Evolutionary conservation across 1,284 basidiomycete genomes (phyloP).

Genomic region (Butyriboletus appendiculatus): DNA sequence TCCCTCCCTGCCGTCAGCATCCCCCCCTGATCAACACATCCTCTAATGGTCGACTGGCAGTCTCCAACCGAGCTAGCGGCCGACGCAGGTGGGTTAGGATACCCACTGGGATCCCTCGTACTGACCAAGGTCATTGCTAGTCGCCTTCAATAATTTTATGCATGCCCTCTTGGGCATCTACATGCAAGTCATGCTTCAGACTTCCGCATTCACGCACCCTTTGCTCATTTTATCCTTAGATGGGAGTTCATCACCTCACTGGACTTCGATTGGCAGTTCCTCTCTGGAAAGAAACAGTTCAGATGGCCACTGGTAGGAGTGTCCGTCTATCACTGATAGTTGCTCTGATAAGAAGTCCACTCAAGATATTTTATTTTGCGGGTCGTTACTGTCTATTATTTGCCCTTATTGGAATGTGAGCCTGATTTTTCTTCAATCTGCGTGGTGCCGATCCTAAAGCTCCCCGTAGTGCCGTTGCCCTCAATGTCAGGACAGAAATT

Average conservation of each 20-base stretch:
- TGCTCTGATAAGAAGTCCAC: slow-evolving; percentile 3
- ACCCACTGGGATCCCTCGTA: not conserved
- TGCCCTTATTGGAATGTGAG: slow-evolving; percentile 72
- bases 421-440: not conserved
- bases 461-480: slow-evolving; percentile 27
- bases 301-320: slow-evolving; percentile 59
- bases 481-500: slow-evolving; percentile 35
- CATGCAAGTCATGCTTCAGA: slow-evolving; percentile 42
- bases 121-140: slow-evolving; percentile 36
- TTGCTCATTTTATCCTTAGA: slow-evolving; percentile 31
- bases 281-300: slow-evolving; percentile 60
- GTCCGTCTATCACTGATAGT: not conserved
- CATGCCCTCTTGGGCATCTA: slow-evolving; percentile 69
- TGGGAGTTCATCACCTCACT: slow-evolving; percentile 70
- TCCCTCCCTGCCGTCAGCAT: not conserved
- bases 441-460: not conserved
- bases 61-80: slow-evolving; percentile 50
- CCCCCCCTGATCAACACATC: slow-evolving; percentile 1
- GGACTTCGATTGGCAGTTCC: slow-evolving; percentile 66
- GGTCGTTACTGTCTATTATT: slow-evolving; percentile 70
- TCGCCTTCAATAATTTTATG: slow-evolving; percentile 63
- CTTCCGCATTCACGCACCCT: slow-evolving; percentile 10
- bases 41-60: slow-evolving; percentile 57
- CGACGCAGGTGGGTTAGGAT: slow-evolving; percentile 45
- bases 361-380: slow-evolving; percentile 70